Percentiles rank a stretch among this genome's conserved stretches.
phyloP scores from a whole-genome alignment of 192 early-diverging fungal species.

The Umbelopsis vinacea region DNA sequence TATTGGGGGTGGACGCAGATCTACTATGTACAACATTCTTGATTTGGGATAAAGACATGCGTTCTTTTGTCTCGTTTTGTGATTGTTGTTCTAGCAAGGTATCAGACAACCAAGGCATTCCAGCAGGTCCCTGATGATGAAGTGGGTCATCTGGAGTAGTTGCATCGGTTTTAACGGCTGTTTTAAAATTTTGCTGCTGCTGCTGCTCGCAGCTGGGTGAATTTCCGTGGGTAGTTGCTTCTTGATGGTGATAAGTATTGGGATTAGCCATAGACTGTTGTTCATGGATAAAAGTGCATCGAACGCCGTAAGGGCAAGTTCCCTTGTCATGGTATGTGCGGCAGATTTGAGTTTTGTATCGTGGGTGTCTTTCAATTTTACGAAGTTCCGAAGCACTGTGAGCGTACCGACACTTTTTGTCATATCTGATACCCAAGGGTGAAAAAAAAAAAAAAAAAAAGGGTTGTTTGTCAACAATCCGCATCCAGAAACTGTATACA shows the following conservation, averaged over 20 bases:
- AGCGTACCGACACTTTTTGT: slow-evolving; percentile 93
- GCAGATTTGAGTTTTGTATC: slow-evolving; percentile 96
- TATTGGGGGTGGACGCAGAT: slow-evolving; percentile 5
- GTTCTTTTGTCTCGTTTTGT: background rate
- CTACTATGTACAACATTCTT: slow-evolving; percentile 19
- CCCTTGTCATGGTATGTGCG: slow-evolving; percentile 88
- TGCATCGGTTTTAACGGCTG: background rate
- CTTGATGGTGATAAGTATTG: background rate
- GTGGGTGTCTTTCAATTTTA: slow-evolving; percentile 81
- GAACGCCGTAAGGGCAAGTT: slow-evolving; percentile 90
- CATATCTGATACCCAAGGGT: slow-evolving; percentile 68
- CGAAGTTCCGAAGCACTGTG: slow-evolving; percentile 82
- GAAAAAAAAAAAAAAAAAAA: background rate
- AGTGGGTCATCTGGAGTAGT: too few relatives aligned
- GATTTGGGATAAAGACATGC: slow-evolving; percentile 7
- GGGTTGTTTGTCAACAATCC: too few relatives aligned
- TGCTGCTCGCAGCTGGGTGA: background rate
- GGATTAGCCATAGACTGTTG: slow-evolving; percentile 30
- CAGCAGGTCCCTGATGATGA: too few relatives aligned
- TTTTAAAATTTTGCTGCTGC: background rate
- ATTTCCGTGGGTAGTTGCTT: background rate
- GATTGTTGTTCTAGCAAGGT: background rate
- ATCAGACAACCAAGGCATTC: too few relatives aligned
- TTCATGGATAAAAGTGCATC: slow-evolving; percentile 94
- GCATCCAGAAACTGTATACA: too few relatives aligned